Conservation (phyloP, 345 rosid genomes). For the Ricinus communis region DNA sequence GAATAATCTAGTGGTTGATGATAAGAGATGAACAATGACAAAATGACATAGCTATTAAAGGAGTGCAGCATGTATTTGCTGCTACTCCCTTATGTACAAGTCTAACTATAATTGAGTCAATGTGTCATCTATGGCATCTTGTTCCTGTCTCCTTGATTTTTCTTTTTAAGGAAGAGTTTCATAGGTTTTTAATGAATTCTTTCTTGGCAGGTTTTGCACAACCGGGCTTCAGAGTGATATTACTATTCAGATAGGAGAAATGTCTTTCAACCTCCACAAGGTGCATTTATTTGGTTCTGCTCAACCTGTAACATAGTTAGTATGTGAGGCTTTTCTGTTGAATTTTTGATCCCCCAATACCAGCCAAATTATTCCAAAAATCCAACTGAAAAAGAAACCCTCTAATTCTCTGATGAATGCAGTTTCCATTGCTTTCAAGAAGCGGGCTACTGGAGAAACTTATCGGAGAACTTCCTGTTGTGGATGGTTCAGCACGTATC, state of each 20-base stretch:
- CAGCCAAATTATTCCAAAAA: no score
- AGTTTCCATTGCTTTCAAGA: slow-evolving; percentile 93
- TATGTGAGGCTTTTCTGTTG: neutral
- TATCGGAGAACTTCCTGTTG: slow-evolving; percentile 46
- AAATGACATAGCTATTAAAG: no score
- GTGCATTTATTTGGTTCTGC: slow-evolving; percentile 25
- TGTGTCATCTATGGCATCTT: no score
- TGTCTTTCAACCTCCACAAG: slow-evolving; percentile 86
- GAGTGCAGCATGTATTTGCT: no score
- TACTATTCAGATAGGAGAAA: slow-evolving; percentile 66
- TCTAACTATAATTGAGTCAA: no score
- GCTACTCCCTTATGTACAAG: no score
- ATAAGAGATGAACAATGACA: no score
- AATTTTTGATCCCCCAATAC: no score
- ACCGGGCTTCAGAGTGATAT: slow-evolving; percentile 83
- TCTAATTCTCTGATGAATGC: slow-evolving; percentile 15
- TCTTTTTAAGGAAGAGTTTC: no score
- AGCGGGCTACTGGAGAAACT: slow-evolving; percentile 64
- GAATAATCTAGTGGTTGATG: no score
- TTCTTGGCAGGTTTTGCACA: slow-evolving; percentile 53
- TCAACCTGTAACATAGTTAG: neutral
- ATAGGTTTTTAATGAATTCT: neutral
- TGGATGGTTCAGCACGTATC: slow-evolving; percentile 38
- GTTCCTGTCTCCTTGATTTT: no score
- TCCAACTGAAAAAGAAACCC: neutral